Evolutionary conservation across 805 yeast species (phyloP), one percentile per base, ranked within the genome.

Genomic region (Candida cerambycidarum): DNA sequence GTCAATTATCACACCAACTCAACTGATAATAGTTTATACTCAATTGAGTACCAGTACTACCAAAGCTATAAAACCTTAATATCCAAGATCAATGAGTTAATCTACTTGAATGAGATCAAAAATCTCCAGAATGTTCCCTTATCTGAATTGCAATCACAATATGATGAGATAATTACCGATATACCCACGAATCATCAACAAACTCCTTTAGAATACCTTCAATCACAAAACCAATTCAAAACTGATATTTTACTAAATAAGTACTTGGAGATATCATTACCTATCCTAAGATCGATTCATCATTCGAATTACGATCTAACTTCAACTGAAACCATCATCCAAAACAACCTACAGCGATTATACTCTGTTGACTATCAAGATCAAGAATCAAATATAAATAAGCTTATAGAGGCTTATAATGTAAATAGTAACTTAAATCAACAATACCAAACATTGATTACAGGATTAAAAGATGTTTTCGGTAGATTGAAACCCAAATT

Each of bases 261-360:
- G 12, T 58, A 56, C 40, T 45, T 68, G 14, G 59, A 64, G 32
- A 43, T 51, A 23, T 56, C 63, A 12, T 48, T 59, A 2, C 72
- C 73, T 6, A 57, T 64, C 21, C 53, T 68, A 31, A 52, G 66
- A 36, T 52, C 69, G 4, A 57, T 67, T 3, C 68, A 67, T 47
- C 63, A 61, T 32, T 50, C 53, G 4, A 54, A 57, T 39, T 34
- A 47, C 12, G 48, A 61, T 16, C 45, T 63, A 32, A 58, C 69
- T 1, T 51, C 52, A 8, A 52, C 65, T 2, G 72, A 67, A 45
- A 18, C 42, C 7, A 46, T 29, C n/a, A 49, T 49, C 6, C 35
- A 33, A 23, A 39, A 36, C 10, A 46, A 46, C 27, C 23, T 49
- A 3, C 19, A 45, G 31, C 10, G 43, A 7, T 38, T 49, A 23